Percentiles rank a stretch among this genome's conserved stretches.
phyloP scores from a whole-genome alignment of 805 yeast genomes.

The Lachancea meyersii region DNA sequence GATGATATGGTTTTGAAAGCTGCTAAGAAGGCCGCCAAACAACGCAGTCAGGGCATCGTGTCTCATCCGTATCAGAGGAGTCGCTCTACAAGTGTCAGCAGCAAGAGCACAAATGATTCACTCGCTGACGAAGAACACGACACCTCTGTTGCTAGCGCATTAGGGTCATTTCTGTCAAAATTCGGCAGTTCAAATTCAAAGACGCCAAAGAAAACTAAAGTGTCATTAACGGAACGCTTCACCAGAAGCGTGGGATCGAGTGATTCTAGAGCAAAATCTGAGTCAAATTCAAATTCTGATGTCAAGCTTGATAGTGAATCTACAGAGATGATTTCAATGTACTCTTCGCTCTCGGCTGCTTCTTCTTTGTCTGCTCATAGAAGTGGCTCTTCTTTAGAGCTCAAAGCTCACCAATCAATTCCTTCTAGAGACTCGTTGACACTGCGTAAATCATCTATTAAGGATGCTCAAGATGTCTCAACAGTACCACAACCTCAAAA shows the following conservation, averaged over 20 bases:
- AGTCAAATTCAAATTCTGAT: not conserved
- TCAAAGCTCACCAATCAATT: conserved; percentile 5
- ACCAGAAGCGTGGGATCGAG: not conserved
- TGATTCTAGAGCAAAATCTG: not conserved
- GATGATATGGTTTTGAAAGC: conserved; percentile 23
- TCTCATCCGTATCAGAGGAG: too few species aligned
- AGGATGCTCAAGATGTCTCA: not conserved
- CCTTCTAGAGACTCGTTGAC: conserved; percentile 1
- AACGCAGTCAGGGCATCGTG: conserved; percentile 4
- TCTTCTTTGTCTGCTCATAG: conserved; percentile 13
- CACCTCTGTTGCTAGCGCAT: conserved; percentile 12
- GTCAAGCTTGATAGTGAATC: conserved; percentile 11
- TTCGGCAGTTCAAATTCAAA: conserved; percentile 8
- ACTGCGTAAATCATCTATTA: not conserved
- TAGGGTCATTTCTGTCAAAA: conserved; percentile 18
- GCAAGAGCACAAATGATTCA: conserved; percentile 2
- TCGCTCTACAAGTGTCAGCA: conserved; percentile 3
- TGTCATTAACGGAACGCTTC: not conserved
- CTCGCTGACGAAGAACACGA: conserved; percentile 6
- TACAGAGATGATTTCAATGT: conserved; percentile 19
- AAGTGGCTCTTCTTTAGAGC: conserved; percentile 16
- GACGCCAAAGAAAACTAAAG: not conserved
- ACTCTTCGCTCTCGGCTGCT: conserved; percentile 17
- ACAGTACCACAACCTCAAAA: conserved; percentile 3
- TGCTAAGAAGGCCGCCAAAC: conserved; percentile 13